phyloP scores from a whole-genome alignment of 306 rosid species.

The Citrullus amarus region DNA sequence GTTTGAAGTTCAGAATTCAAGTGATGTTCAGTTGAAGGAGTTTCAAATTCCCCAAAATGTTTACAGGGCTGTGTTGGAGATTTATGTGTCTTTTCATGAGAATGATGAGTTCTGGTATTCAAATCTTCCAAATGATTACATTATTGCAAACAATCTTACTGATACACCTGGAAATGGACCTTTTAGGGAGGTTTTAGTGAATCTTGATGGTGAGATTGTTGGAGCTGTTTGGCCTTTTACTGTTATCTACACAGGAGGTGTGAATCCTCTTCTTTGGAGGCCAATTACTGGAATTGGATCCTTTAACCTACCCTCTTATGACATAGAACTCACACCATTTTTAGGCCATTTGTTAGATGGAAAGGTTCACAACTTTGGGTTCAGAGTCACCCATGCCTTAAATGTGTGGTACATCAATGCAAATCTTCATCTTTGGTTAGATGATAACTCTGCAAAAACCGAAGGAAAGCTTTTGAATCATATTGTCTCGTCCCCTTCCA shows the following conservation, averaged over 20 bases:
- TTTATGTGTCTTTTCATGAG: conserved; percentile 86
- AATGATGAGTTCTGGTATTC: conserved; percentile 80
- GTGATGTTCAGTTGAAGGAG: conserved; percentile 33
- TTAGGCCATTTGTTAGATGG: conserved; percentile 64
- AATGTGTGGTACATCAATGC: conserved; percentile 89
- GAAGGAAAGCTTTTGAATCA: conserved; percentile 42
- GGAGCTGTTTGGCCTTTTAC: conserved; percentile 88
- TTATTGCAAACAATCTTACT: conserved; percentile 44
- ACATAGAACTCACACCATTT: conserved; percentile 77
- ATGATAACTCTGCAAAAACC: conserved; percentile 31
- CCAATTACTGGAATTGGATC: conserved; percentile 85
- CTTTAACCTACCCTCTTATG: conserved; percentile 75
- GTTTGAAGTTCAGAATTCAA: conserved; percentile 49
- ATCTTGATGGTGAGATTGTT: conserved; percentile 46
- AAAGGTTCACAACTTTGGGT: conserved; percentile 41
- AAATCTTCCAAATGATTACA: conserved; percentile 54
- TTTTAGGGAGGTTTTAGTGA: conserved; percentile 72
- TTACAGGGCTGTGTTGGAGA: conserved; percentile 81
- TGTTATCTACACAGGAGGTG: conserved; percentile 80
- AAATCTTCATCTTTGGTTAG: conserved; percentile 88
- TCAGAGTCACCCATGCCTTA: conserved; percentile 68
- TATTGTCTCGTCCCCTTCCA: conserved; percentile 28
- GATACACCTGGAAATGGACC: conserved; percentile 63
- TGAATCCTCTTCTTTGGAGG: conserved; percentile 86
- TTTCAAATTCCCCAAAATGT: conserved; percentile 57